Percentiles rank a stretch among this genome's conserved stretches.
phyloP scores from a whole-genome alignment of 352 stramenopile species.

The Globisporangium cylindrosporum region DNA sequence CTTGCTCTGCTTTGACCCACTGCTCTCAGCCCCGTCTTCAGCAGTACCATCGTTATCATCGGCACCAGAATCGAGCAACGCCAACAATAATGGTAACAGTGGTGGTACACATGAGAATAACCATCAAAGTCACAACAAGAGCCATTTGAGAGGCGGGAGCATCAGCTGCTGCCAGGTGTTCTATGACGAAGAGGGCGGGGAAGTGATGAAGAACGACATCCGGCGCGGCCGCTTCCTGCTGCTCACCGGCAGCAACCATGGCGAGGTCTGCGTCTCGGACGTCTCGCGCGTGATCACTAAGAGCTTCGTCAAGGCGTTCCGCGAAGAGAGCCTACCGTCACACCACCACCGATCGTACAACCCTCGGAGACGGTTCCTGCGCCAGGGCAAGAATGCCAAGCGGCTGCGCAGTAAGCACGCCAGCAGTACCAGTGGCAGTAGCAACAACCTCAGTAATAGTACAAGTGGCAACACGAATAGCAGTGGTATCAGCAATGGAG shows the following conservation, averaged over 20 bases:
- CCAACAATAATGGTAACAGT: neutral
- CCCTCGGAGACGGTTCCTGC: constrained; percentile 58
- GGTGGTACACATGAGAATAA: neutral
- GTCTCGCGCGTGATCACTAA: constrained; percentile 45
- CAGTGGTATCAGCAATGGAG: neutral
- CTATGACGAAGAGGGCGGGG: constrained; percentile 63
- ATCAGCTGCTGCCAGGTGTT: constrained; percentile 53
- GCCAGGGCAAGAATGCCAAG: constrained; percentile 63
- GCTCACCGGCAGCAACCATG: constrained; percentile 34
- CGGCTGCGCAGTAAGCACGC: constrained; percentile 31
- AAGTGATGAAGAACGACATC: constrained; percentile 47
- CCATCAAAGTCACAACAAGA: neutral
- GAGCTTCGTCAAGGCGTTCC: constrained; percentile 43
- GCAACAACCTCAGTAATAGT: neutral
- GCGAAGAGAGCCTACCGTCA: constrained; percentile 53
- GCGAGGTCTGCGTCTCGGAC: constrained; percentile 51
- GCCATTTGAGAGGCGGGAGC: constrained; percentile 14
- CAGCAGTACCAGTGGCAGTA: constrained; percentile 21
- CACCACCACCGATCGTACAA: constrained; percentile 66
- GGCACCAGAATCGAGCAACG: neutral
- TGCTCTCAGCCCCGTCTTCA: neutral
- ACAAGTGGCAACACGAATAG: constrained; percentile 11
- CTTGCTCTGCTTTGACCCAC: constrained; percentile 37
- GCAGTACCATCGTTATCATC: neutral
- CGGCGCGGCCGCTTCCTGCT: constrained; percentile 45